Conservation (phyloP, 331 rosid genomes). For the Acacia concinna region DNA sequence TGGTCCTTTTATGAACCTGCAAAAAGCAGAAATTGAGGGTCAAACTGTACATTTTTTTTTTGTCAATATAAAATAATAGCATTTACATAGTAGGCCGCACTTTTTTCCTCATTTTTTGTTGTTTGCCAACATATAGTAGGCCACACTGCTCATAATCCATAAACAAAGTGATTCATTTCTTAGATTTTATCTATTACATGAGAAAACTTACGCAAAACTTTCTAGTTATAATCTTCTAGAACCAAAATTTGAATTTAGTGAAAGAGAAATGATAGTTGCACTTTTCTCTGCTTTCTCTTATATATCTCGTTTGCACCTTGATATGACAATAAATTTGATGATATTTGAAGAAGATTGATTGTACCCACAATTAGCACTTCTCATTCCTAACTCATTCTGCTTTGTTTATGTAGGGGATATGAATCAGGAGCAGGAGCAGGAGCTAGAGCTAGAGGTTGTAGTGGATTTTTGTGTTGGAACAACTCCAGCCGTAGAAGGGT, state of each 20-base stretch:
- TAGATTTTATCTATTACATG: neutral
- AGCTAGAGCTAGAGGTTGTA: conserved; percentile 69
- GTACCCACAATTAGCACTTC: neutral
- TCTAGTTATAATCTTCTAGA: neutral
- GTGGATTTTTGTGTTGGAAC: conserved; percentile 84
- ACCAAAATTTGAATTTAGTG: neutral
- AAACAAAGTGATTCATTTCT: neutral
- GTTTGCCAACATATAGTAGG: neutral
- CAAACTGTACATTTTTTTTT: neutral
- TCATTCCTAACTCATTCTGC: neutral
- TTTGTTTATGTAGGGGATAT: conserved; percentile 62
- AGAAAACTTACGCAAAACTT: neutral
- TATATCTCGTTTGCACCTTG: neutral
- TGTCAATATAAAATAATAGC: neutral
- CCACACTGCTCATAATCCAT: neutral
- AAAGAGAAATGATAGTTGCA: neutral
- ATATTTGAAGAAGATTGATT: neutral
- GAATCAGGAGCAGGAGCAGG: conserved; percentile 78
- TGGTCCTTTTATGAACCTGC: neutral
- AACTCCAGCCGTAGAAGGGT: conserved; percentile 55
- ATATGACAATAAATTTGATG: neutral
- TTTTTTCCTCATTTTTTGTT: neutral
- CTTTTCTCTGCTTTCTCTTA: neutral
- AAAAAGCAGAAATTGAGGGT: neutral
- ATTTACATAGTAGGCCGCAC: neutral